Evolutionary conservation across 2,329 filamentous ascomycete genomes (phyloP), one percentile per base, ranked within the genome.

Genomic region (Zopfia rhizophila): DNA sequence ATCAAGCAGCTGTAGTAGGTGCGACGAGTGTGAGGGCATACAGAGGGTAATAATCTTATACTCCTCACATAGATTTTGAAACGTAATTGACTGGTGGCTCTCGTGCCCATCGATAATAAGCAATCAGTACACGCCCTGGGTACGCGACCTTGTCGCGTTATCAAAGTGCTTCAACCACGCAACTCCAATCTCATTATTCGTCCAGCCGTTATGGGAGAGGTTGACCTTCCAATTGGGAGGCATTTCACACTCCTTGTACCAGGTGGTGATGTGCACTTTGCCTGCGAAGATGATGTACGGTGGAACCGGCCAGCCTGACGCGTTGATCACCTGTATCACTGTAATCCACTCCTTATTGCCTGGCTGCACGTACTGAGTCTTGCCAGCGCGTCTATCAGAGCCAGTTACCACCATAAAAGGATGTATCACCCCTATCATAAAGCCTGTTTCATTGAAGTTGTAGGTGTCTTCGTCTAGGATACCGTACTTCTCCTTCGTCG

Each of bases 1-100:
- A 66, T 75, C 60, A 29, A 74, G 65, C 38, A 63, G 68, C 51
- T 76, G 58, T 16, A 69, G 61, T 14, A 69, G 29, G 53, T 74
- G 54, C 45, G 64, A 73, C 17, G 55, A 66, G 49, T 72, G 51
- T 12, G 56, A 6, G 43, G 62, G 65, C 38, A 72, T 66, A 44
- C 35, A 72, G 46, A 70, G 51, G 30, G 59, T 61, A 35, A 72
- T 65, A 55, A 75, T 72, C 29, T 71, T 63, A 31, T 74, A 45
- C 10, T 59, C 38, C 29, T 41, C 56, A 43, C 49, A 74, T 42
- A 61, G 70, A 21, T 61, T 17, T 29, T 72, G 37, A 44, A 75
- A 73, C 44, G 66, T 44, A 13, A 48, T 44, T 6, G 53, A 65
- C 18, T 66, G 24, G 55, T 74, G 52, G 35, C 59, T 70, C 36